phyloP scores from a whole-genome alignment of 768 basidiomycete species.

The Boletus rufocinnamomeus region DNA sequence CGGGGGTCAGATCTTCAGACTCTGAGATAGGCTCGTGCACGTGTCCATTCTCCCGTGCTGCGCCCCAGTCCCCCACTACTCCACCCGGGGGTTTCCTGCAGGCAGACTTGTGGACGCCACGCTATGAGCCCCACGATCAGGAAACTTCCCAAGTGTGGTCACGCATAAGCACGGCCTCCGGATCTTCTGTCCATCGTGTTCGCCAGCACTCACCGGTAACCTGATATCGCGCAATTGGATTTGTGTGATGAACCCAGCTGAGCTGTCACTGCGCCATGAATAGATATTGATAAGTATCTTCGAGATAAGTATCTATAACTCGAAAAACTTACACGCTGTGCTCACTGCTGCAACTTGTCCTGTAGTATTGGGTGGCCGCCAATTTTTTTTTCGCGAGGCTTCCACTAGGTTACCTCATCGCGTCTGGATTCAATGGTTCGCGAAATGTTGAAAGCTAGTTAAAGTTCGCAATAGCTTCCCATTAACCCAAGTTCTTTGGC shows the following conservation, averaged over 20 bases:
- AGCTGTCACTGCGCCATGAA: background rate
- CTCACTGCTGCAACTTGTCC: no score
- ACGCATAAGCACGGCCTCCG: conserved; percentile 21
- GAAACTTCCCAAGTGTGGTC: conserved; percentile 3
- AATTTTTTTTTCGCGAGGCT: background rate
- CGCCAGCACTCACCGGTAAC: conserved; percentile 16
- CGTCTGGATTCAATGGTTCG: background rate
- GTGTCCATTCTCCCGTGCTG: conserved; percentile 22
- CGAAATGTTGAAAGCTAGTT: background rate
- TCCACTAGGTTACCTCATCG: conserved; percentile 2
- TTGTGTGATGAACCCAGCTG: background rate
- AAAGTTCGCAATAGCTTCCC: background rate
- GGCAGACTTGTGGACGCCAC: conserved; percentile 29
- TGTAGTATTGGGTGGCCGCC: background rate
- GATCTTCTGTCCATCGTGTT: conserved; percentile 27
- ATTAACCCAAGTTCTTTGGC: conserved; percentile 8
- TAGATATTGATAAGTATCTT: background rate
- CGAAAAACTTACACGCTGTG: no score
- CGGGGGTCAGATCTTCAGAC: conserved; percentile 6
- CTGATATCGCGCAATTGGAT: conserved; percentile 16
- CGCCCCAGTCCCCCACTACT: conserved; percentile 1
- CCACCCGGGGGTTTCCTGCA: conserved; percentile 23
- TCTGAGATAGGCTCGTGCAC: conserved; percentile 14
- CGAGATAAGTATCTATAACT: no score
- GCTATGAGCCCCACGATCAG: conserved; percentile 7